A percentile compares a stretch with the other conserved stretches of the same genome.
Conservation (phyloP, 805 yeast genomes). For the Clavispora fructus region DNA sequence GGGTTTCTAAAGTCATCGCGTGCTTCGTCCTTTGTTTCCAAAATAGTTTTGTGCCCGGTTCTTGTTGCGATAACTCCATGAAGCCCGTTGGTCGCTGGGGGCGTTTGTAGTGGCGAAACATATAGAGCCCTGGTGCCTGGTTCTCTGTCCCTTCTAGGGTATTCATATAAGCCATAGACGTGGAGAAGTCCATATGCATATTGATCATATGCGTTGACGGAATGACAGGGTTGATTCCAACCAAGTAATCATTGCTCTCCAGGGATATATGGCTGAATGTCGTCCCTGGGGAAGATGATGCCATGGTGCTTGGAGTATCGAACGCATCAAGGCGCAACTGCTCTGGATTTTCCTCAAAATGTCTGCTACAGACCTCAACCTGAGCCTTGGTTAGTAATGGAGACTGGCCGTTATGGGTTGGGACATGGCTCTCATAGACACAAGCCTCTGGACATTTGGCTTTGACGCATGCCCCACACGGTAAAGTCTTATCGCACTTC, state of each 20-base stretch:
- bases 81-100: conserved; percentile 10
- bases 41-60: conserved; percentile 13
- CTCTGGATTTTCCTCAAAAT: not conserved
- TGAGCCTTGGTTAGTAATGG: not conserved
- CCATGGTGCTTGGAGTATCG: not conserved
- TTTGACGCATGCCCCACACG: conserved; percentile 10
- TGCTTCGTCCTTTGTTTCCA: conserved; percentile 5
- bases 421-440: conserved; percentile 4
- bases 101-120: conserved; percentile 3
- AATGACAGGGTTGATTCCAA: conserved; percentile 12
- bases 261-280: not conserved
- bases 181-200: conserved; percentile 11
- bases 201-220: conserved; percentile 10
- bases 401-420: not conserved
- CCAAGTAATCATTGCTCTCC: conserved; percentile 1
- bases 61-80: conserved; percentile 15
- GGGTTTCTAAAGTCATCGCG: not conserved
- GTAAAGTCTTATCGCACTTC: conserved; percentile 10
- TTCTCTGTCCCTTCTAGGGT: not conserved
- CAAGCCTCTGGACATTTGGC: conserved; percentile 10
- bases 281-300: not conserved
- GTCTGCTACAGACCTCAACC: not conserved
- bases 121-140: not conserved
- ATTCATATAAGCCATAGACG: conserved; percentile 3
- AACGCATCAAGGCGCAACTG: not conserved